Conservation (phyloP, 768 basidiomycete species). For the Ramaria rubella region DNA sequence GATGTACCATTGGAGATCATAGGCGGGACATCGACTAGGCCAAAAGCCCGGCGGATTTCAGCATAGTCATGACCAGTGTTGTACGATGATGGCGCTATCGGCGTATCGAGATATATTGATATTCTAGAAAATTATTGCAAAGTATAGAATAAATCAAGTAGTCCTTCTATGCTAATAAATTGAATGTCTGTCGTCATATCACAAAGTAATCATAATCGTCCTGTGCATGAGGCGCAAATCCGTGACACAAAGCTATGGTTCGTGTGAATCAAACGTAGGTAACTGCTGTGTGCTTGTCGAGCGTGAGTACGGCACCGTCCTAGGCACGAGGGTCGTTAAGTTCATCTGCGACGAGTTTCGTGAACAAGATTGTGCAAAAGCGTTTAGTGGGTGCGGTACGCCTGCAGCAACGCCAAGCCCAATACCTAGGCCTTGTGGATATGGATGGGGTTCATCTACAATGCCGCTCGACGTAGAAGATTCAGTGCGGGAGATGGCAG, state of each 20-base stretch:
- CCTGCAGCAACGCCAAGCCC: slow-evolving; percentile 1
- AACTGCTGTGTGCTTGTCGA: not conserved
- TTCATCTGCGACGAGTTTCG: slow-evolving; percentile 23
- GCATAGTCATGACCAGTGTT: not conserved
- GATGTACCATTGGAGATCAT: not conserved
- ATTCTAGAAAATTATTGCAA: not conserved
- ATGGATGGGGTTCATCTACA: not conserved
- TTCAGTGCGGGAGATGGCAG: not conserved
- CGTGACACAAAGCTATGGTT: not conserved
- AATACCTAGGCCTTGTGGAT: not conserved
- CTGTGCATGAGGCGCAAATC: too few species aligned
- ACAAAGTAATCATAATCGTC: too few species aligned
- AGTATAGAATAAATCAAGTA: not conserved
- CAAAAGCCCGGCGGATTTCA: not conserved
- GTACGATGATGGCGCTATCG: too few species aligned
- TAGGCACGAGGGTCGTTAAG: slow-evolving; percentile 18
- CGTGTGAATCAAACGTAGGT: not conserved
- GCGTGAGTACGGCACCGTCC: slow-evolving; percentile 5
- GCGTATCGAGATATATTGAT: slow-evolving; percentile 2
- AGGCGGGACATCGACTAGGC: not conserved
- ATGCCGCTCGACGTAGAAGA: slow-evolving; percentile 2
- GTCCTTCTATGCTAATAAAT: not conserved
- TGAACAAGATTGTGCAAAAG: slow-evolving; percentile 16
- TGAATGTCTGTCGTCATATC: not conserved
- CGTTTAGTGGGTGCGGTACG: slow-evolving; percentile 12